Evolutionary conservation across 306 rosid species (phyloP), one percentile per base, ranked within the genome.

Genomic region (Rubus parviflorus): DNA sequence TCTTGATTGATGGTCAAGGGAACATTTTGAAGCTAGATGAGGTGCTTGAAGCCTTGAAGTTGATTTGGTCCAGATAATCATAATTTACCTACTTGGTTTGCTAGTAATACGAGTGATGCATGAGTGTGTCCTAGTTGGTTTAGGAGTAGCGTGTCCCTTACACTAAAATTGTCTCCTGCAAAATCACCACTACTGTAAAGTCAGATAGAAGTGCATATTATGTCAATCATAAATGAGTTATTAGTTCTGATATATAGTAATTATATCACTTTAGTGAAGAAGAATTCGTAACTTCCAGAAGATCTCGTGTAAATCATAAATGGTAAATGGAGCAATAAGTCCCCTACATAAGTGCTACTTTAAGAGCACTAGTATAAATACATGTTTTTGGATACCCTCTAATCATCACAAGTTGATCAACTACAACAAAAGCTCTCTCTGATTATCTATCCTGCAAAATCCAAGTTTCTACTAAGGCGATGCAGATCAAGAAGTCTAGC

Each of bases 281-380:
- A 64, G 22, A 64, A 64, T 15, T 38, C 0, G 23, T 63, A 63
- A 63, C 68, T 63, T 63, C 20, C 68, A 16, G 23, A 37, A 64
- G 46, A 64, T 38, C 23, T 38, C 37, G 69, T 64, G 46, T 42
- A 3, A 64, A 7, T 17, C 42, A 61, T 61, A 16, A 37, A 16
- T 38, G 69, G 69, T 64, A 64, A 64, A 38, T 64, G 69, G 69
- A 38, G 46, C 69, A 64, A 15, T 64, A 38, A 64, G 46, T 63
- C 54, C 41, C 40, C 40, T 10, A 68, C 10, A 42, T 42, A 9
- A 68, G 40, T 68, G n/a, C 52, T 67, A 9, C 47, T 67, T 68
- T 4, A 19, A 66, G 49, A 41, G 30, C 30, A 66, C 4, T 8
- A 19, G 8, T 66, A 66, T 68, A 68, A 48, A 70, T 70, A 8